These are phyloP conservation scores for Tetrapisispora pingtungensis DNA, from an alignment of 805 yeast species.

Conservation along the genomic window DNA sequence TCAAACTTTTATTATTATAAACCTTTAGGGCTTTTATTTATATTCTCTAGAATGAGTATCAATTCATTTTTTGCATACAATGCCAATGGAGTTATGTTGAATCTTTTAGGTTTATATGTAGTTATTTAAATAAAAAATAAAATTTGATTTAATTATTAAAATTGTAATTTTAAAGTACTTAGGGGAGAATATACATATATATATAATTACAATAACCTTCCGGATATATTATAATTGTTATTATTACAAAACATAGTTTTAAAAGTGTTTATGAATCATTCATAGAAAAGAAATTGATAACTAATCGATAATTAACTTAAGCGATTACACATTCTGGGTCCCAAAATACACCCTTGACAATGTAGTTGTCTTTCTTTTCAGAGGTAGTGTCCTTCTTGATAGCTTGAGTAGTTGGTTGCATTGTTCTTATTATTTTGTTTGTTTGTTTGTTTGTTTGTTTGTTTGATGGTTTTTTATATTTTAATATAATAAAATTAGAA, in stretches of 20 bases:
- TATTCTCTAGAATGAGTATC: no score
- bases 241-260: not conserved
- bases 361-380: constrained; percentile 21
- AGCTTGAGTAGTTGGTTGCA: constrained; percentile 24
- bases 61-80: no score
- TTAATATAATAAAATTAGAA: not conserved
- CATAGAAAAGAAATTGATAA: not conserved
- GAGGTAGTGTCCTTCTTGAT: constrained; percentile 18
- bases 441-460: constrained; percentile 1
- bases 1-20: not conserved
- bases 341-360: constrained; percentile 14
- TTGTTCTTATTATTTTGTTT: constrained; percentile 5
- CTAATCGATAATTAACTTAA: constrained; percentile 2
- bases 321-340: constrained; percentile 21
- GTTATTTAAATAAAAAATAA: not conserved
- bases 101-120: no score
- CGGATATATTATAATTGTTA: not conserved
- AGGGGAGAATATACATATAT: not conserved
- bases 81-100: no score
- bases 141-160: not conserved
- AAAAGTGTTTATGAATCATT: not conserved
- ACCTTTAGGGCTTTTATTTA: no score
- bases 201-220: not conserved
- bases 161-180: constrained; percentile 2
- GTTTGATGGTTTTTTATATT: constrained; percentile 3